phyloP scores from a whole-genome alignment of 78 protist species.

The Dictyostelium brefeldianum region DNA sequence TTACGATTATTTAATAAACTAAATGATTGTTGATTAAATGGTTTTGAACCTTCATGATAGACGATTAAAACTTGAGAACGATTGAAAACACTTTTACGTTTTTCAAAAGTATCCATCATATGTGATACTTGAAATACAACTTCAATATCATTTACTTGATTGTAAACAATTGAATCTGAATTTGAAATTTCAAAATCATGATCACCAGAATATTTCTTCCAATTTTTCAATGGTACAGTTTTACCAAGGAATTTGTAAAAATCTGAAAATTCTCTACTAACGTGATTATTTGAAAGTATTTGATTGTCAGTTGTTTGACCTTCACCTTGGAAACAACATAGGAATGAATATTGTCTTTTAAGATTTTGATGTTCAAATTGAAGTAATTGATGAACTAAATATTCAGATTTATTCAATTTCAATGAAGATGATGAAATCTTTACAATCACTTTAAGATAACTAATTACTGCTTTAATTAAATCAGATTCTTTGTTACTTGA shows the following conservation, averaged over 20 bases:
- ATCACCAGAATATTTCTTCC: constrained; percentile 51
- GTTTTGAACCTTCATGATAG: constrained; percentile 58
- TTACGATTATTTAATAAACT: constrained; percentile 32
- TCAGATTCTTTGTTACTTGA: constrained; percentile 3
- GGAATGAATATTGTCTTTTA: constrained; percentile 42
- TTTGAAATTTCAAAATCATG: neutral
- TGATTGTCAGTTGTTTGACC: constrained; percentile 27
- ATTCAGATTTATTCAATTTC: constrained; percentile 33
- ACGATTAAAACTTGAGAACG: constrained; percentile 27
- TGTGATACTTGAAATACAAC: constrained; percentile 41
- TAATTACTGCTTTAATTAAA: constrained; percentile 21
- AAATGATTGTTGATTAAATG: constrained; percentile 38
- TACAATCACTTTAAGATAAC: constrained; percentile 35
- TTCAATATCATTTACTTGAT: constrained; percentile 54
- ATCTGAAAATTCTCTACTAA: constrained; percentile 45
- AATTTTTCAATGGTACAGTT: constrained; percentile 7
- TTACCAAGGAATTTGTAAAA: constrained; percentile 67
- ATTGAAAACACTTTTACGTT: constrained; percentile 11
- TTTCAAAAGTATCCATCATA: neutral
- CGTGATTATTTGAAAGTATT: constrained; percentile 31
- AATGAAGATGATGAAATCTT: constrained; percentile 21
- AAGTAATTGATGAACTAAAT: neutral
- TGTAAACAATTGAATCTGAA: constrained; percentile 2
- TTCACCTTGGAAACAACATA: constrained; percentile 34
- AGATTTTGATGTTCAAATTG: constrained; percentile 32